Conservation (phyloP, 2,329 filamentous ascomycete genomes). For the Chaetomium olivaceum region DNA sequence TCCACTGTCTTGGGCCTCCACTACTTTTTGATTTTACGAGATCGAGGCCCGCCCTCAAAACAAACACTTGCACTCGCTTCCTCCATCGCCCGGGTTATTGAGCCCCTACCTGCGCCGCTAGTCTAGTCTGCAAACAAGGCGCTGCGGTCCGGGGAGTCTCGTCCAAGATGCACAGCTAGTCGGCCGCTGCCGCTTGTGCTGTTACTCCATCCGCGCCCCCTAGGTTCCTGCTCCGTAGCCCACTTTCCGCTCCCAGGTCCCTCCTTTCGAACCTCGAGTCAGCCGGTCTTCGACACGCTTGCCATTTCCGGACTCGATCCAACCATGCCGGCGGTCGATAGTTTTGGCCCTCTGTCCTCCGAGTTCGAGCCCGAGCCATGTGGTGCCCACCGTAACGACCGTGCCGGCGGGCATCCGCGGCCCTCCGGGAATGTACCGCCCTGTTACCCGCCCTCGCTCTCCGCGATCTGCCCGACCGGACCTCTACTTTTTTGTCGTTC, state of each 20-base stretch:
- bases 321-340: conserved; percentile 21
- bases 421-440: not conserved
- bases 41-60: not conserved
- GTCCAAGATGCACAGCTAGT: conserved; percentile 33
- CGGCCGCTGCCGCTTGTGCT: conserved; percentile 27
- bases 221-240: conserved; percentile 4
- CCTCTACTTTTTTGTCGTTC: not conserved
- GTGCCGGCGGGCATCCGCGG: conserved; percentile 11
- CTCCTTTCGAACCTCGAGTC: conserved; percentile 5
- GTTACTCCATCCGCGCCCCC: conserved; percentile 7
- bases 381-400: conserved; percentile 11
- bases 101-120: not conserved
- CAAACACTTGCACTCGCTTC: conserved; percentile 2
- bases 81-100: not conserved
- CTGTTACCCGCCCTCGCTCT: not conserved
- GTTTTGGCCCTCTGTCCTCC: conserved; percentile 4
- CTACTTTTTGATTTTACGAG: conserved; percentile 15
- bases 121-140: conserved; percentile 2
- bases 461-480: not conserved
- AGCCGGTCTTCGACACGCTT: conserved; percentile 11
- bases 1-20: not conserved
- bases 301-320: not conserved
- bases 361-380: conserved; percentile 12
- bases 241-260: conserved; percentile 2
- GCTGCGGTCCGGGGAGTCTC: not conserved